Evolutionary conservation across 2,329 filamentous ascomycete species (phyloP), one percentile per base, ranked within the genome.

Genomic region (Onygenales sp.): DNA sequence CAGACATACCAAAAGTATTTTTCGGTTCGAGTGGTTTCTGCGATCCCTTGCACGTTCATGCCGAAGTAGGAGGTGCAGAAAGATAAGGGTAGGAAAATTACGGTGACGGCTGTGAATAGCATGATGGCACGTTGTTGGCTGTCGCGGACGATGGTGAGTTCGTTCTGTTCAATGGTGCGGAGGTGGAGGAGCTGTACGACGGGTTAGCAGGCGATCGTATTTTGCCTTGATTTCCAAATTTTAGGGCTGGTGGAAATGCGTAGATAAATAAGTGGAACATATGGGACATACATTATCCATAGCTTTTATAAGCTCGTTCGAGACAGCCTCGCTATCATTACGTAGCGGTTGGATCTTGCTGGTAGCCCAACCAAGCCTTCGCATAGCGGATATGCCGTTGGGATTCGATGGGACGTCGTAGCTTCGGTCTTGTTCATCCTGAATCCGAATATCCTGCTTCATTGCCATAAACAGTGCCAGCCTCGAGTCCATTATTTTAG

Each of bases 11-110:
- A 63, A 43, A 61, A 63, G 13, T 57, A 52, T 5, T 44, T 21
- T 48, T 61, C 51, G 3, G 44, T 53, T 27, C 44, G 43, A 9
- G 17, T 11, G 2, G 50, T 60, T 32, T 61, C 54, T 27, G 54
- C 53, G n/a, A 63, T 61, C 41, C 55, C 60, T n/a, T 43, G 43
- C 1, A 57, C 32, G 32, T 61, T 61, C 60, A 61, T 61, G 13
- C 60, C 59, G 32, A 61, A 59, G 31, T 51, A 58, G n/a, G 52
- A 51, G 5, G 60, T 54, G 10, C 58, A 55, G 44, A 61, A 60
- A 7, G 51, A 48, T 27, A 60, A 17, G 7, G 60, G 60, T 9
- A 61, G 51, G 44, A 61, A 61, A 11, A 61, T 38, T 5, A 60
- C 46, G 1, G 60, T 61, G 10, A 61, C 56, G 1, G 58, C 46